Evolutionary conservation across 768 basidiomycete genomes (phyloP).

Genomic region (Boletus vinaceobasis): DNA sequence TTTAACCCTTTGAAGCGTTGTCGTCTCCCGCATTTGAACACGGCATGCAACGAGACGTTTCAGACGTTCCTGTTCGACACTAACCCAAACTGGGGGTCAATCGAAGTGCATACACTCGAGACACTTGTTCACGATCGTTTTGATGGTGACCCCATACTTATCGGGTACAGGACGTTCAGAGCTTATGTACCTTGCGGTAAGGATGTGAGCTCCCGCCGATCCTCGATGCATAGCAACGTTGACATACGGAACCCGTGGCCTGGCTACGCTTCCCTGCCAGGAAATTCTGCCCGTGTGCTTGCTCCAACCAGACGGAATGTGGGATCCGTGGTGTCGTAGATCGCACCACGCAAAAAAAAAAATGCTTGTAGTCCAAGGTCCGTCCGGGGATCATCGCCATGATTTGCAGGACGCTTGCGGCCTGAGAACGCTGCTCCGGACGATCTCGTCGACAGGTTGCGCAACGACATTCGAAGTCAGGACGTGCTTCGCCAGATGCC

Average conservation of each 20-base stretch:
- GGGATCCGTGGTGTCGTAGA: background rate
- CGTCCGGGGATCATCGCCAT: background rate
- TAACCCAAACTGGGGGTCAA: background rate
- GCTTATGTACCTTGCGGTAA: no score
- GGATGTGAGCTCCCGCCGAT: background rate
- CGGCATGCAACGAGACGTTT: background rate
- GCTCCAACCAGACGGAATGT: background rate
- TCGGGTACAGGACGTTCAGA: background rate
- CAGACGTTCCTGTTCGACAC: background rate
- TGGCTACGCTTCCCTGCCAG: background rate
- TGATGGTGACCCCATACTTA: no score
- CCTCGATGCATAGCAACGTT: background rate
- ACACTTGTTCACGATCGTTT: background rate
- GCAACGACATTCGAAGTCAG: background rate
- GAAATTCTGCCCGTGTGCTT: background rate
- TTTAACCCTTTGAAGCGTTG: background rate
- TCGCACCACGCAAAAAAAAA: background rate
- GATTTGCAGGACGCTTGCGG: background rate
- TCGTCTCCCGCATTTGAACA: background rate
- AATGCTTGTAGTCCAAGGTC: background rate
- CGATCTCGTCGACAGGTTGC: background rate
- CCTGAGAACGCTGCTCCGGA: background rate
- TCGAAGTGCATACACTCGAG: background rate
- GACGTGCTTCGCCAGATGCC: background rate
- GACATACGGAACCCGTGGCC: background rate